Evolutionary conservation across 768 basidiomycete species (phyloP), one percentile per base, ranked within the genome.

Genomic region (Agaricus bisporus): DNA sequence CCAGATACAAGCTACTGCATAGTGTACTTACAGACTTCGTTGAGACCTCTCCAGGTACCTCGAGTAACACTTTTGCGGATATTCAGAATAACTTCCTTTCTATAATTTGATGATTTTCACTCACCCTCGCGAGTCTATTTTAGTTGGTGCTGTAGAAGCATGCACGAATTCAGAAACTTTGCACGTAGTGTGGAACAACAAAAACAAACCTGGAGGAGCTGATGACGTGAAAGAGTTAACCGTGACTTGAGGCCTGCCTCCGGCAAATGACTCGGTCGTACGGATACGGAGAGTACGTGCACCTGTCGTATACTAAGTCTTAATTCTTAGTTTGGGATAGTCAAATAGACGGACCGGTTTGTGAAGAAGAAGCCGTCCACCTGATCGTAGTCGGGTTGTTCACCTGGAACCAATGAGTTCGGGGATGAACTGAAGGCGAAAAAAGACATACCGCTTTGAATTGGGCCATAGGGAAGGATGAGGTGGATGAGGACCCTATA

Each of bases 401-500:
- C 28, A 76, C 72, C 66, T 72, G 44, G 9, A 35, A 50, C 5
- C 26, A 14, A 29, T 47, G 32, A 55, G 35, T 28, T 37, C 41
- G 18, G 41, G 49, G 22, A 14, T 11, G 32, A 15, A 28, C 45
- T 46, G 45, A 12, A 17, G 5, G n/a, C n/a, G n/a, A n/a, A 38
- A 36, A 8, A 32, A 14, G 10, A 48, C 66, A 47, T 53, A 72
- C 72, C 4, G 48, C 64, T 60, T 72, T 72, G 64, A 76, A 78
- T 54, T 73, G 71, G n/a, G 76, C 76, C 76, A 79, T 77, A 1
- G 77, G 77, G 68, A 75, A 77, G n/a, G 68, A 64, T 14, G 66
- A 62, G 1, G 60, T 65, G 26, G 71, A 67, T 56, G 66, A 68
- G 22, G 68, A 70, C 37, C 74, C 73, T 39, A 77, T 58, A 17